phyloP scores from a whole-genome alignment of 148 eudicot genomes.

The Fagopyrum tataricum region DNA sequence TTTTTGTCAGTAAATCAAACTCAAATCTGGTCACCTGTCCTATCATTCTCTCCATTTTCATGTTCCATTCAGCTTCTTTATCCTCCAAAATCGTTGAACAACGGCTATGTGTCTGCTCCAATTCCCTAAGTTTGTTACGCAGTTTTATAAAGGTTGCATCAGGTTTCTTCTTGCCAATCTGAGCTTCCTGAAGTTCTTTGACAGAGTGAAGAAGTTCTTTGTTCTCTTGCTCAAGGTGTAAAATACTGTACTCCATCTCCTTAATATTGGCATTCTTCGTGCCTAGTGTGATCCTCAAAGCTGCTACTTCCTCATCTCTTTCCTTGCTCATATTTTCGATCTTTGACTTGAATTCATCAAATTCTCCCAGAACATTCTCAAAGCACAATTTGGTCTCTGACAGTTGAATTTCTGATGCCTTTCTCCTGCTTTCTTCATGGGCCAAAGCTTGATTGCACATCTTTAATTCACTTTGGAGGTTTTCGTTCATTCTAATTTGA shows the following conservation, averaged over 20 bases:
- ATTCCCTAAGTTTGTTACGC: constrained; percentile 37
- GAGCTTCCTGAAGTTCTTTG: constrained; percentile 56
- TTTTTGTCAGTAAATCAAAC: constrained; percentile 33
- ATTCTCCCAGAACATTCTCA: constrained; percentile 45
- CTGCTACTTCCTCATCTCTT: constrained; percentile 60
- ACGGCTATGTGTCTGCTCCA: constrained; percentile 49
- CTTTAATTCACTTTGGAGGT: constrained; percentile 39
- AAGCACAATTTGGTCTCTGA: constrained; percentile 47
- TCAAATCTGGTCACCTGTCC: constrained; percentile 29
- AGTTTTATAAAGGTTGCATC: constrained; percentile 38
- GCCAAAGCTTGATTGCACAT: constrained; percentile 67
- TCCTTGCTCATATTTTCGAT: constrained; percentile 40
- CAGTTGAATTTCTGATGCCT: constrained; percentile 47
- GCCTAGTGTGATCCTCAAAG: constrained; percentile 38
- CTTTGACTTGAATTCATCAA: constrained; percentile 40
- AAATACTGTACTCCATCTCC: constrained; percentile 49
- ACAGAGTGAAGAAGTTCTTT: constrained; percentile 47
- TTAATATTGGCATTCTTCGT: constrained; percentile 40
- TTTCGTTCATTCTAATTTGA: constrained; percentile 46
- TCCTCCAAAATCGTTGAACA: constrained; percentile 41
- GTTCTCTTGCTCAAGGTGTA: constrained; percentile 61
- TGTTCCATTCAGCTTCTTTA: constrained; percentile 62
- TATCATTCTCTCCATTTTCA: constrained; percentile 35
- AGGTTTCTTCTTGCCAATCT: constrained; percentile 37
- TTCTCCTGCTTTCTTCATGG: constrained; percentile 71